phyloP scores from a whole-genome alignment of 2,329 filamentous ascomycete genomes.

The Curvularia spicifera region DNA sequence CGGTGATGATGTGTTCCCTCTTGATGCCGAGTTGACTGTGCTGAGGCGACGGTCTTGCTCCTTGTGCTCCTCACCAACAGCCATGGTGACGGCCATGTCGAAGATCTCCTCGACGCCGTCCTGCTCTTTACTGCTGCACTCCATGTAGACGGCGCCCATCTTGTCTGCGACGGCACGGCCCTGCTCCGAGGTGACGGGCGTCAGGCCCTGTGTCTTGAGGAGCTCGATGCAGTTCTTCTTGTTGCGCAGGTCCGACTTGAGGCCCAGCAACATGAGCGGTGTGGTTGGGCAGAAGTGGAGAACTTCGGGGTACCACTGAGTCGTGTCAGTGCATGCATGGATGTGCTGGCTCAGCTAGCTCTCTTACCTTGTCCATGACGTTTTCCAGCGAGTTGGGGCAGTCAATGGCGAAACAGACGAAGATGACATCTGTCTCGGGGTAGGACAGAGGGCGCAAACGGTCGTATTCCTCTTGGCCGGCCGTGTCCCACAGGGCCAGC shows the following conservation, averaged over 20 bases:
- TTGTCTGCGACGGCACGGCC: conserved; percentile 85
- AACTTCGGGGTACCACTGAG: conserved; percentile 97
- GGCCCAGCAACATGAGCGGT: conserved; percentile 90
- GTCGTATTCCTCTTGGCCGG: conserved; percentile 98
- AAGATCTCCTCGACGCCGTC: conserved; percentile 96
- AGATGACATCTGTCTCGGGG: conserved; percentile 95
- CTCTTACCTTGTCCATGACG: conserved; percentile 92
- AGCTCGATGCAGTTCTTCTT: conserved; percentile 98
- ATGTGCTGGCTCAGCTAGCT: conserved; percentile 1
- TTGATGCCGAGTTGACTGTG: conserved; percentile 20
- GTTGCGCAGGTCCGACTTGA: conserved; percentile 94
- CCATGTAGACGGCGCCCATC: conserved; percentile 96
- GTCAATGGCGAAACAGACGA: conserved; percentile 99
- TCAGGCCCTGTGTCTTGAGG: conserved; percentile 96
- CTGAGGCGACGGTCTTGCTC: conserved; percentile 26
- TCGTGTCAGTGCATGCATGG: conserved; percentile 35
- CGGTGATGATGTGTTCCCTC: conserved; percentile 28
- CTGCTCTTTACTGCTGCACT: conserved; percentile 99
- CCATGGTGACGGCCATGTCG: conserved; percentile 85
- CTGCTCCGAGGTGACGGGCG: conserved; percentile 90
- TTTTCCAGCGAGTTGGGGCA: conserved; percentile 98
- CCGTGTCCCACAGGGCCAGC: conserved; percentile 96
- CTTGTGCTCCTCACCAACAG: conserved; percentile 72
- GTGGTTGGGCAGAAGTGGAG: conserved; percentile 98
- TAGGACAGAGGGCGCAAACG: conserved; percentile 93